These are phyloP conservation scores for Starmerella roubikii DNA, from an alignment of 805 yeast species.

Conservation along the genomic window DNA sequence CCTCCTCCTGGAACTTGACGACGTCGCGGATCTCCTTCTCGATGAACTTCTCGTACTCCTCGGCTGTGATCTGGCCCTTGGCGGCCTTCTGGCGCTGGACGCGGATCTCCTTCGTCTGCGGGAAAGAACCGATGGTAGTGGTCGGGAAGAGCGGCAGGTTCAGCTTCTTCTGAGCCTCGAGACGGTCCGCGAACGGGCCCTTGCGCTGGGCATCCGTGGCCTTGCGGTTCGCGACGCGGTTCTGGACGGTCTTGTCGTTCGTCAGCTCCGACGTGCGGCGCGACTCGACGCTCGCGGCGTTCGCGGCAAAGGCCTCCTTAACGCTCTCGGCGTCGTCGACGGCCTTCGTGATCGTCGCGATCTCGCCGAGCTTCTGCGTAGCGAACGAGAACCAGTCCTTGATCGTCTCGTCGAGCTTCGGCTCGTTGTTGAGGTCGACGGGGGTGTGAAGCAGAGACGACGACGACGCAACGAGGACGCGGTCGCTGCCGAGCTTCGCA, in stretches of 20 bases:
- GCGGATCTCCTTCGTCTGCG: conserved; percentile 99
- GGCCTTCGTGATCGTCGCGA: conserved; percentile 79
- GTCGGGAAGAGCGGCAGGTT: conserved; percentile 99
- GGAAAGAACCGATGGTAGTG: conserved; percentile 99
- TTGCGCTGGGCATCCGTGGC: conserved; percentile 64
- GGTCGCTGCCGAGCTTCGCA: conserved; percentile 58
- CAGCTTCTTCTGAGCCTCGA: conserved; percentile 74
- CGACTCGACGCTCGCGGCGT: conserved; percentile 71
- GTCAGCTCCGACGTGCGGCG: conserved; percentile 81
- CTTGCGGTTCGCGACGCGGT: conserved; percentile 62
- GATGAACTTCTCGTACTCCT: conserved; percentile 91
- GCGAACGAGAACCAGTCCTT: conserved; percentile 99
- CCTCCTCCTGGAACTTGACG: conserved; percentile 97
- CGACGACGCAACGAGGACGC: conserved; percentile 80
- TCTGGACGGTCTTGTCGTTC: conserved; percentile 79
- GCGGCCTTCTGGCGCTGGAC: conserved; percentile 94
- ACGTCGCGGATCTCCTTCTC: conserved; percentile 92
- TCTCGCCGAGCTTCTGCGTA: conserved; percentile 87
- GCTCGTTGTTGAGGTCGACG: conserved; percentile 85
- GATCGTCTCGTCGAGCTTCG: conserved; percentile 77
- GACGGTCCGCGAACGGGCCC: conserved; percentile 75
- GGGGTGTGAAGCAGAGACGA: conserved; percentile 98
- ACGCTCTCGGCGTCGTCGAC: conserved; percentile 59
- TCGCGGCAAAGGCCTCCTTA: conserved; percentile 62
- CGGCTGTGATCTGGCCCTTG: conserved; percentile 92